Evolutionary conservation across 495 filamentous ascomycete species (phyloP).

Genomic region (Aspergillus mulundensis): DNA sequence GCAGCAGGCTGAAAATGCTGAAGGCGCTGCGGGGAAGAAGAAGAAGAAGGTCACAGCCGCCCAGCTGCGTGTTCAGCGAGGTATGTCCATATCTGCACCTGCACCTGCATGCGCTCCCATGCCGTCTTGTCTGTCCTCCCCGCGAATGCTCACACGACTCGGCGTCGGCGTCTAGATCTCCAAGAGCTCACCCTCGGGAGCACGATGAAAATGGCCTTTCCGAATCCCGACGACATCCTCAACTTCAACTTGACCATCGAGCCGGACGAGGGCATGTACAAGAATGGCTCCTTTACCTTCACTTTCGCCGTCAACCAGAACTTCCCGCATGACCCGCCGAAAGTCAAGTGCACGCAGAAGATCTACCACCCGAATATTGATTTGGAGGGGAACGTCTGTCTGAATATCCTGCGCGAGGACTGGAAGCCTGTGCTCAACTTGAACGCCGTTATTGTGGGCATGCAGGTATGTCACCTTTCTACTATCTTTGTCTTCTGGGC

Average conservation of each 20-base stretch:
- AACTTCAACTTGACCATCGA: conserved; percentile 92
- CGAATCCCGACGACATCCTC: conserved; percentile 93
- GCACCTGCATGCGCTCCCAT: background rate
- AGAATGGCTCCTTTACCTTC: conserved; percentile 83
- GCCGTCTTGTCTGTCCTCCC: no score
- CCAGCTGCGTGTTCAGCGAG: conserved; percentile 93
- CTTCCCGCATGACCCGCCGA: conserved; percentile 96
- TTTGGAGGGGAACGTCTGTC: conserved; percentile 92
- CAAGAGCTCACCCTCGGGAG: conserved; percentile 82
- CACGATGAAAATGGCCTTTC: conserved; percentile 91
- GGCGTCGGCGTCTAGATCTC: conserved; percentile 57
- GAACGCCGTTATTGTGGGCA: conserved; percentile 91
- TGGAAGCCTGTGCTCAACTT: conserved; percentile 98
- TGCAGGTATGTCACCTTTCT: conserved; percentile 60
- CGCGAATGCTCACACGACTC: background rate
- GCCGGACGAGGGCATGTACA: conserved; percentile 98
- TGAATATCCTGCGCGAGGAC: conserved; percentile 95
- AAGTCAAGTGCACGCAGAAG: conserved; percentile 96
- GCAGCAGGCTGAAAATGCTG: conserved; percentile 87
- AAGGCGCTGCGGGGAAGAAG: conserved; percentile 70
- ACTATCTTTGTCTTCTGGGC: background rate
- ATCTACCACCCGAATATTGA: conserved; percentile 99
- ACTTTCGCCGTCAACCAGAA: conserved; percentile 87
- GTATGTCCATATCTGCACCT: conserved; percentile 39
- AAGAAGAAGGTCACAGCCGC: conserved; percentile 99